These are phyloP conservation scores for Dactylis glomerata DNA, from an alignment of 176 grass and related monocot genomes.

Conservation along the genomic window DNA sequence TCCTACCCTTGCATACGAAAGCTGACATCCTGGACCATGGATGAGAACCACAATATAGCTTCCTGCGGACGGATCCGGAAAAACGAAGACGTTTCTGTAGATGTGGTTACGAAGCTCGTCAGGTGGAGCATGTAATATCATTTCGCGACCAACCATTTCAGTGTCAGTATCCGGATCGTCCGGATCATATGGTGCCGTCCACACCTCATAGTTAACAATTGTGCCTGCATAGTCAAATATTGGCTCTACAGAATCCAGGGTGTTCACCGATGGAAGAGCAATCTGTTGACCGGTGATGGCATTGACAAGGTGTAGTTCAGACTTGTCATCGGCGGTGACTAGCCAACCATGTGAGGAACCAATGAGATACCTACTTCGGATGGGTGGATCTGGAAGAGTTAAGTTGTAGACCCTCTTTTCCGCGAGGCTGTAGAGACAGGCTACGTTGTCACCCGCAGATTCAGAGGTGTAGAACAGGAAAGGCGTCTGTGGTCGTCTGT, in stretches of 20 bases:
- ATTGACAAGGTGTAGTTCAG: background rate
- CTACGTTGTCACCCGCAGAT: background rate
- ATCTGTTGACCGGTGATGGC: background rate
- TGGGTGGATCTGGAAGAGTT: background rate
- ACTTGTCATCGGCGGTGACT: background rate
- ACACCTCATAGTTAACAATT: background rate
- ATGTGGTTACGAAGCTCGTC: background rate
- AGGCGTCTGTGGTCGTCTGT: background rate
- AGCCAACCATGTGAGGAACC: background rate
- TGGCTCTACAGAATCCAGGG: background rate
- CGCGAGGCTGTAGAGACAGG: background rate
- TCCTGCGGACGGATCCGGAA: background rate
- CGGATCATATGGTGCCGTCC: background rate
- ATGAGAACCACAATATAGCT: background rate
- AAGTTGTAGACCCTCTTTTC: background rate
- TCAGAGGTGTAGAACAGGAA: background rate
- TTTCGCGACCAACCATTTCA: background rate
- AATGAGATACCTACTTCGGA: background rate
- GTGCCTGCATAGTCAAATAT: background rate
- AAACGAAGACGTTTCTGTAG: background rate
- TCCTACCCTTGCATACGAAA: background rate
- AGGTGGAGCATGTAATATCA: background rate
- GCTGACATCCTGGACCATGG: background rate
- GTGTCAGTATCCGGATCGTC: background rate
- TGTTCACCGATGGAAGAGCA: background rate